phyloP scores from a whole-genome alignment of 108 stramenopile species.

The Schizochytrium sp. region DNA sequence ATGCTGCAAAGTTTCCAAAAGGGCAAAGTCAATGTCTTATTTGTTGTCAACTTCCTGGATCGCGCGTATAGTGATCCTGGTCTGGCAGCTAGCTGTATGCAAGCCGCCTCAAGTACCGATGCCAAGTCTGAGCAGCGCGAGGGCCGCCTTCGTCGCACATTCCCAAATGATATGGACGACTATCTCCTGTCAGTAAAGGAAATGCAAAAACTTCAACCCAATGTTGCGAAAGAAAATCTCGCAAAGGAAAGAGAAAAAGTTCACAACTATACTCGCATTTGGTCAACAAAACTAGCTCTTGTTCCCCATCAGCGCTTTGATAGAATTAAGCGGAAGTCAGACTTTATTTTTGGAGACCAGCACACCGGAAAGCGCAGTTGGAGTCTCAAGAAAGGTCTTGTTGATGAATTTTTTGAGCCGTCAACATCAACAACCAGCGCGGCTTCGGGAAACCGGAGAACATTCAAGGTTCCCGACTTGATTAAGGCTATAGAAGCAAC shows the following conservation, averaged over 20 bases:
- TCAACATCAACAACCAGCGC: background rate
- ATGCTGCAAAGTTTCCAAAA: background rate
- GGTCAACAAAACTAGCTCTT: constrained; percentile 6
- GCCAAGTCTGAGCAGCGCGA: constrained; percentile 44
- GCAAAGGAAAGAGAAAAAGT: background rate
- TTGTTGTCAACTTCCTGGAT: constrained; percentile 44
- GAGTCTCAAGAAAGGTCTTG: constrained; percentile 6
- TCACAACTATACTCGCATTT: background rate
- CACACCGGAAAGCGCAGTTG: background rate
- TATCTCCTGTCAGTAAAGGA: background rate
- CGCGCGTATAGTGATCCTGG: constrained; percentile 28
- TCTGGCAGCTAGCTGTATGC: background rate
- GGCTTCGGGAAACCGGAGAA: background rate
- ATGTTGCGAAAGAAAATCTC: background rate
- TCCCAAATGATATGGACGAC: background rate
- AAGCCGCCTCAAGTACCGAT: background rate
- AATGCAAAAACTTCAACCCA: constrained; percentile 13
- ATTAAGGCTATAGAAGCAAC: background rate
- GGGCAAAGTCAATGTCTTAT: constrained; percentile 22
- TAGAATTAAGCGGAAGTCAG: background rate
- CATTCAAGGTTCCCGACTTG: constrained; percentile 19
- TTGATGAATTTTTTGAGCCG: constrained; percentile 27
- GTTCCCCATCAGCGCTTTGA: constrained; percentile 36
- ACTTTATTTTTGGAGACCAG: background rate
- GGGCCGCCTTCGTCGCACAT: constrained; percentile 17